phyloP scores from a whole-genome alignment of 306 rosid genomes.

The Canavalia ensiformis region DNA sequence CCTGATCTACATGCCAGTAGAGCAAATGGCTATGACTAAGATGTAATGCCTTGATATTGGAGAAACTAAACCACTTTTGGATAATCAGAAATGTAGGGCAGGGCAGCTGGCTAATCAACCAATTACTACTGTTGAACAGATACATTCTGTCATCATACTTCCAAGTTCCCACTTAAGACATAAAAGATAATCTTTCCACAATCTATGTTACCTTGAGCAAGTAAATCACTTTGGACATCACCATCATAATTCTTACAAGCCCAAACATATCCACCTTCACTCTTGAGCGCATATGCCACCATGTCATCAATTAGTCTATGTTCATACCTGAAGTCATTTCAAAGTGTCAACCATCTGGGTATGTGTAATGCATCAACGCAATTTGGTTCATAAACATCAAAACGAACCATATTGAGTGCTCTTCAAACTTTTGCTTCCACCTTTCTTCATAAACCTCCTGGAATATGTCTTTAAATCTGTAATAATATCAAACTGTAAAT shows the following conservation, averaged over 20 bases:
- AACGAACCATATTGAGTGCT: constrained; percentile 85
- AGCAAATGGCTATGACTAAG: constrained; percentile 12
- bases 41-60: constrained; percentile 19
- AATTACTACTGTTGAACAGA: constrained; percentile 31
- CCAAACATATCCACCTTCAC: constrained; percentile 99
- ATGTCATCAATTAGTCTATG: constrained; percentile 99
- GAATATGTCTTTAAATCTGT: constrained; percentile 96
- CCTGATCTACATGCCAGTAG: neutral
- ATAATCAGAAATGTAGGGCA: constrained; percentile 6
- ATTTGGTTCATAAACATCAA: constrained; percentile 18
- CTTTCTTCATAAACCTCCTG: constrained; percentile 88
- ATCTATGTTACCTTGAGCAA: constrained; percentile 83
- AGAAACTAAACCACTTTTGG: neutral
- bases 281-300: constrained; percentile 96
- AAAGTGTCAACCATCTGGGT: constrained; percentile 36
- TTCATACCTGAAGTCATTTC: constrained; percentile 77
- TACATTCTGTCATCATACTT: constrained; percentile 16
- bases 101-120: constrained; percentile 6
- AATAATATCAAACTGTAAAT: constrained; percentile 43
- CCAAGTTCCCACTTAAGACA: constrained; percentile 35
- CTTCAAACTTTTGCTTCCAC: constrained; percentile 92
- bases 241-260: constrained; percentile 99
- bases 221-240: constrained; percentile 97
- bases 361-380: constrained; percentile 38
- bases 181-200: constrained; percentile 2